Conservation (phyloP, 345 rosid species). For the Lumnitzera racemosa region DNA sequence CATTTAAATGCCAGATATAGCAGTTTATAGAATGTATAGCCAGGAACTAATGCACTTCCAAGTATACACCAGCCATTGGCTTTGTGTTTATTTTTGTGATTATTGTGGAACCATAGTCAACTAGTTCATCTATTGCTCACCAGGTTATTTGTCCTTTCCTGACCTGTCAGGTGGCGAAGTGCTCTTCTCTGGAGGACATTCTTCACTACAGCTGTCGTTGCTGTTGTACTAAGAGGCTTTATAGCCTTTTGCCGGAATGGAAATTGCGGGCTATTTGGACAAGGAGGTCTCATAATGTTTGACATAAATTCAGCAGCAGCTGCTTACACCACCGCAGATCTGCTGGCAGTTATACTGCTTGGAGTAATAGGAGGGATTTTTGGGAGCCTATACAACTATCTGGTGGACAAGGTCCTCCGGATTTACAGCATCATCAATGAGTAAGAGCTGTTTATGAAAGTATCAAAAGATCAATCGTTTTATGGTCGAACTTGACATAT, state of each 20-base stretch:
- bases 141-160: not conserved
- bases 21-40: too few species aligned
- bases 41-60: too few species aligned
- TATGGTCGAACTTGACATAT: too few species aligned
- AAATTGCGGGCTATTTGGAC: conserved; percentile 77
- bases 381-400: conserved; percentile 79
- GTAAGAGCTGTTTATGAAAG: conserved; percentile 27
- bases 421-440: conserved; percentile 68
- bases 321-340: conserved; percentile 47
- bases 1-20: too few species aligned
- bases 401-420: conserved; percentile 85
- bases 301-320: conserved; percentile 55
- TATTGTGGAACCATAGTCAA: not conserved
- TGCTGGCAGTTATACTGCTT: conserved; percentile 66
- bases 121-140: not conserved
- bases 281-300: conserved; percentile 95
- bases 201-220: conserved; percentile 95
- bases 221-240: conserved; percentile 68
- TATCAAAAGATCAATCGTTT: too few species aligned
- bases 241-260: conserved; percentile 65
- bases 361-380: conserved; percentile 74
- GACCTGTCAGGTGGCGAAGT: conserved; percentile 78
- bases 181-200: conserved; percentile 96
- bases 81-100: not conserved
- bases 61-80: too few species aligned